These are phyloP conservation scores for Acanthamoeba royreba DNA, from an alignment of 208 protist species.

Conservation along the genomic window DNA sequence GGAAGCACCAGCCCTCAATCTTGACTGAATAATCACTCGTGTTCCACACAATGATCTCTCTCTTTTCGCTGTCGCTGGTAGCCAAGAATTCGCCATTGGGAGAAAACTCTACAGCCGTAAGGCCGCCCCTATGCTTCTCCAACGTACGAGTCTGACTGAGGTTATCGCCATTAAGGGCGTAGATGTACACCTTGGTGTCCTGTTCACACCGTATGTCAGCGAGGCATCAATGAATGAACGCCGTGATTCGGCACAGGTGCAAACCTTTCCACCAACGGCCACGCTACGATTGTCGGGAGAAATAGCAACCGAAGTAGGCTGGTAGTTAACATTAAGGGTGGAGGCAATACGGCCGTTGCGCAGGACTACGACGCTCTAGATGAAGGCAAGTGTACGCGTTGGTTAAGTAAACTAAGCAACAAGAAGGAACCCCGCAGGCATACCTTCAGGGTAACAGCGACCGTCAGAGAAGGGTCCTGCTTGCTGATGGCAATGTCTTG, in stretches of 20 bases:
- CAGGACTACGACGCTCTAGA: slow-evolving; percentile 55
- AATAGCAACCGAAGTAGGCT: slow-evolving; percentile 63
- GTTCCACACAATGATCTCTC: slow-evolving; percentile 70
- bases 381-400: not conserved
- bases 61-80: slow-evolving; percentile 58
- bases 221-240: not conserved
- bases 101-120: slow-evolving; percentile 56
- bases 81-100: slow-evolving; percentile 64
- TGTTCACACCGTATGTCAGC: not conserved
- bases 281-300: slow-evolving; percentile 53
- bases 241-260: not conserved
- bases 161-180: slow-evolving; percentile 55
- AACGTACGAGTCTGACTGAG: slow-evolving; percentile 33
- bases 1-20: slow-evolving; percentile 69
- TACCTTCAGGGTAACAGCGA: slow-evolving; percentile 4
- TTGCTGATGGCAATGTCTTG: not conserved
- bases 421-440: not conserved
- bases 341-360: slow-evolving; percentile 40
- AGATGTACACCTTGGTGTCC: slow-evolving; percentile 69
- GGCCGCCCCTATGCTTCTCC: slow-evolving; percentile 33
- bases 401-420: not conserved
- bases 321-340: not conserved
- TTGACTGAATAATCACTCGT: not conserved
- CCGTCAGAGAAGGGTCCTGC: not conserved
- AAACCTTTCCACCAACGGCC: slow-evolving; percentile 68